A percentile compares a stretch with the other conserved stretches of the same genome.
Conservation (phyloP, 306 rosid genomes). For the Canavalia ensiformis region DNA sequence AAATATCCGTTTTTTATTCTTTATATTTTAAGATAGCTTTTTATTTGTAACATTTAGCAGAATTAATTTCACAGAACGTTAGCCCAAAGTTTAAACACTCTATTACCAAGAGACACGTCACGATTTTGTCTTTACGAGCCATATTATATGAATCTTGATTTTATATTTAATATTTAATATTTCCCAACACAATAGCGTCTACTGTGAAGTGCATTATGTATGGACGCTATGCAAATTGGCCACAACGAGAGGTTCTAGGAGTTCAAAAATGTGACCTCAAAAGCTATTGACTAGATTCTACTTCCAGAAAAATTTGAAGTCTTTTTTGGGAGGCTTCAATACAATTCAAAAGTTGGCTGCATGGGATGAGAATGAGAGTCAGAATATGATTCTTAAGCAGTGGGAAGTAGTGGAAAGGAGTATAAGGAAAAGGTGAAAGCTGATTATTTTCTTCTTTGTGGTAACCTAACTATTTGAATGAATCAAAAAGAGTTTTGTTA, state of each 20-base stretch:
- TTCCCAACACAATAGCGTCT: not conserved
- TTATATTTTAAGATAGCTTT: not conserved
- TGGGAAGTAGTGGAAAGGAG: not conserved
- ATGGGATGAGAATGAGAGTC: not conserved
- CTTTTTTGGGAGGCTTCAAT: not conserved
- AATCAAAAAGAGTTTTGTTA: not conserved
- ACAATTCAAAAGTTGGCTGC: not conserved
- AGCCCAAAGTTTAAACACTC: not conserved
- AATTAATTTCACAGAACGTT: not conserved
- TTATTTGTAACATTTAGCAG: not conserved
- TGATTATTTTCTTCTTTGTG: not conserved
- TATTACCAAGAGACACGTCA: not conserved
- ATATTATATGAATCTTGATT: not conserved
- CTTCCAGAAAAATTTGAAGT: not conserved
- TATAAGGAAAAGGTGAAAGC: not conserved
- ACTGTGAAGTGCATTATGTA: not conserved
- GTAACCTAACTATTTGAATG: slow-evolving; percentile 12
- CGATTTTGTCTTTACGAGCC: not conserved
- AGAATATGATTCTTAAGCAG: slow-evolving; percentile 18
- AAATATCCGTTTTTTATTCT: not conserved
- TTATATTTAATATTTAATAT: not conserved
- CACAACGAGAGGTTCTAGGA: not conserved
- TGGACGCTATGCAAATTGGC: not conserved
- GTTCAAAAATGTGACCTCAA: not conserved
- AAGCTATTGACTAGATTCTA: slow-evolving; percentile 4